Conservation (phyloP, 1,284 basidiomycete genomes). For the Heterobasidion occidentale region DNA sequence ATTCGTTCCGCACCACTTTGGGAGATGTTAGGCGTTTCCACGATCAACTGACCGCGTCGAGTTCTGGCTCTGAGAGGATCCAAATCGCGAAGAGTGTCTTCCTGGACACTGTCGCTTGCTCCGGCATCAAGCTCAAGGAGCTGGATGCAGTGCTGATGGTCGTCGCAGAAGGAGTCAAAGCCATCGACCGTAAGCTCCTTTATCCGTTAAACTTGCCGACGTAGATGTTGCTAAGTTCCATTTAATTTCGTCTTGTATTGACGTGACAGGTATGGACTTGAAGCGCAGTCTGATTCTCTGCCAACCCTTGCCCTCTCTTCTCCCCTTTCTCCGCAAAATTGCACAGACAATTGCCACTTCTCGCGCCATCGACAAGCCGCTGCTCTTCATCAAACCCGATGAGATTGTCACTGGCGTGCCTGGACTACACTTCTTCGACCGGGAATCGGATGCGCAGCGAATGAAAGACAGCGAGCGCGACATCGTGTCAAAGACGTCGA, state of each 20-base stretch:
- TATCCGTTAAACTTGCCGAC: no score
- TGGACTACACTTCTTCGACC: conserved; percentile 25
- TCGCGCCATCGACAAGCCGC: conserved; percentile 46
- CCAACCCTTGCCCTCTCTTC: background rate
- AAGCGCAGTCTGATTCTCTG: no score
- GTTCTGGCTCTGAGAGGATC: conserved; percentile 48
- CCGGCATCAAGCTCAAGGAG: conserved; percentile 49
- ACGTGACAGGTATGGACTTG: no score
- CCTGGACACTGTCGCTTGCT: conserved; percentile 51
- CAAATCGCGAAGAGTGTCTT: conserved; percentile 56
- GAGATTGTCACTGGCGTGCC: conserved; percentile 57
- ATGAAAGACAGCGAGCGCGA: conserved; percentile 32
- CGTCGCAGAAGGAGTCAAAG: conserved; percentile 21
- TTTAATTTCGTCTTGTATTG: no score
- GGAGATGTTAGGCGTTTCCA: conserved; percentile 52
- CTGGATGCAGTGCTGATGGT: conserved; percentile 39
- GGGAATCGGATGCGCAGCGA: conserved; percentile 22
- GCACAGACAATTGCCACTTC: background rate
- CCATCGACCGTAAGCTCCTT: conserved; percentile 14
- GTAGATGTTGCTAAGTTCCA: background rate
- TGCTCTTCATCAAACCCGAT: conserved; percentile 59
- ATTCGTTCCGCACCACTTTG: conserved; percentile 38
- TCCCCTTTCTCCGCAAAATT: background rate
- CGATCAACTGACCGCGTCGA: conserved; percentile 38
- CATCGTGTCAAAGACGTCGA: conserved; percentile 47